These are phyloP conservation scores for Albizia julibrissin DNA, from an alignment of 306 rosid genomes.

Conservation along the genomic window DNA sequence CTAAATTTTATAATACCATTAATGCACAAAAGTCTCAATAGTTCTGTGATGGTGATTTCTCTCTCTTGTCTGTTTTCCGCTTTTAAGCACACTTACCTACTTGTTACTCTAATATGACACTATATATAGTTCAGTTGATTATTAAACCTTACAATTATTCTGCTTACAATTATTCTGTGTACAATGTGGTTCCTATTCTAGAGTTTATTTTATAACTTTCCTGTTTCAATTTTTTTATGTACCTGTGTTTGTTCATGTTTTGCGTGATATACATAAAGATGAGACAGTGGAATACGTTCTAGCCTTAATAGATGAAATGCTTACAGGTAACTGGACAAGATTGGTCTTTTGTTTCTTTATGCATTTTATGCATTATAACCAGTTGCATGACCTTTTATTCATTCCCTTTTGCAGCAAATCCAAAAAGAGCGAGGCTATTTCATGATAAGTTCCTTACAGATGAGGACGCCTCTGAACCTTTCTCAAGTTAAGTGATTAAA, in stretches of 20 bases:
- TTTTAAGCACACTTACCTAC: background rate
- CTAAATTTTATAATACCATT: conserved; percentile 57
- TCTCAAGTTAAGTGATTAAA: conserved; percentile 55
- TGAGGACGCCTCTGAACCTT: conserved; percentile 67
- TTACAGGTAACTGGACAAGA: conserved; percentile 52
- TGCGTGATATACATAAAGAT: conserved; percentile 75
- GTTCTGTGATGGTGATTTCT: conserved; percentile 45
- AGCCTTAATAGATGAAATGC: conserved; percentile 74
- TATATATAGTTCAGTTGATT: background rate
- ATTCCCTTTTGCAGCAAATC: conserved; percentile 53
- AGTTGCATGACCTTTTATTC: background rate
- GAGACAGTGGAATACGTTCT: conserved; percentile 80
- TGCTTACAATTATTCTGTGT: too few species aligned
- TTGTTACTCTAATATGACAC: background rate
- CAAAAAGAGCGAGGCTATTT: conserved; percentile 68
- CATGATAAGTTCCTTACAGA: conserved; percentile 58
- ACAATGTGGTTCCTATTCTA: background rate
- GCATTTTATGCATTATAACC: background rate
- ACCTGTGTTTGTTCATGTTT: conserved; percentile 63
- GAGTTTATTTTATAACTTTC: background rate
- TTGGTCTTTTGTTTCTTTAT: background rate
- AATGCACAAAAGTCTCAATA: conserved; percentile 47
- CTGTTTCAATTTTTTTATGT: background rate
- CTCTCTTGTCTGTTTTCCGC: background rate
- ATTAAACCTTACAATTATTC: background rate